Conservation (phyloP, 148 eudicot species). For the Rhododendron henanense region DNA sequence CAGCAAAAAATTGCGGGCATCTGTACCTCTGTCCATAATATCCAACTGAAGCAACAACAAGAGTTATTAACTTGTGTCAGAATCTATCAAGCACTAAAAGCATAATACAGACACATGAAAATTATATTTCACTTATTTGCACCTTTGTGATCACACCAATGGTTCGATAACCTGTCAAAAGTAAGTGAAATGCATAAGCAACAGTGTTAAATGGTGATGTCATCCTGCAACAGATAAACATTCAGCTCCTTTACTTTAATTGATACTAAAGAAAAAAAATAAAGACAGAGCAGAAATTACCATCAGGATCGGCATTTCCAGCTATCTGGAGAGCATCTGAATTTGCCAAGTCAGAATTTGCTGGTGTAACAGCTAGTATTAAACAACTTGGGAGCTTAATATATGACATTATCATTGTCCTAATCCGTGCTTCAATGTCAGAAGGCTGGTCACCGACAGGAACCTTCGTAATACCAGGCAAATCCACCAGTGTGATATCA, state of each 20-base stretch:
- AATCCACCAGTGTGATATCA: slow-evolving; percentile 86
- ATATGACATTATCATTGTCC: slow-evolving; percentile 87
- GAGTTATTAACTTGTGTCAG: neutral
- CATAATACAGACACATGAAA: neutral
- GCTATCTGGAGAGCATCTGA: slow-evolving; percentile 98
- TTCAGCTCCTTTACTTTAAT: neutral
- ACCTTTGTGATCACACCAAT: slow-evolving; percentile 97
- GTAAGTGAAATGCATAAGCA: slow-evolving; percentile 20
- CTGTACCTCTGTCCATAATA: slow-evolving; percentile 95
- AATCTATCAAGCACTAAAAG: neutral
- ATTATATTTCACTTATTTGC: neutral
- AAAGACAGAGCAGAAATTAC: slow-evolving; percentile 31
- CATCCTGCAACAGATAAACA: neutral
- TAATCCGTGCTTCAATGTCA: slow-evolving; percentile 82
- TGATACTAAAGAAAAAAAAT: neutral
- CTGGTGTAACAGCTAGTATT: slow-evolving; percentile 90
- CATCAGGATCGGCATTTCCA: slow-evolving; percentile 89
- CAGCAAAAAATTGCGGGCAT: slow-evolving; percentile 87
- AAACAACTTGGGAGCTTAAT: slow-evolving; percentile 67
- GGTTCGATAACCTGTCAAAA: slow-evolving; percentile 72
- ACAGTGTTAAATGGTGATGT: neutral
- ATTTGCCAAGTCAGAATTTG: slow-evolving; percentile 85
- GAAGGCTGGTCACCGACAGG: slow-evolving; percentile 97
- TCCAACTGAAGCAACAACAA: slow-evolving; percentile 55
- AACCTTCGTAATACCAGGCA: slow-evolving; percentile 88